Evolutionary conservation across 2,329 filamentous ascomycete species (phyloP).

Genomic region (Grosmannia clavigera): DNA sequence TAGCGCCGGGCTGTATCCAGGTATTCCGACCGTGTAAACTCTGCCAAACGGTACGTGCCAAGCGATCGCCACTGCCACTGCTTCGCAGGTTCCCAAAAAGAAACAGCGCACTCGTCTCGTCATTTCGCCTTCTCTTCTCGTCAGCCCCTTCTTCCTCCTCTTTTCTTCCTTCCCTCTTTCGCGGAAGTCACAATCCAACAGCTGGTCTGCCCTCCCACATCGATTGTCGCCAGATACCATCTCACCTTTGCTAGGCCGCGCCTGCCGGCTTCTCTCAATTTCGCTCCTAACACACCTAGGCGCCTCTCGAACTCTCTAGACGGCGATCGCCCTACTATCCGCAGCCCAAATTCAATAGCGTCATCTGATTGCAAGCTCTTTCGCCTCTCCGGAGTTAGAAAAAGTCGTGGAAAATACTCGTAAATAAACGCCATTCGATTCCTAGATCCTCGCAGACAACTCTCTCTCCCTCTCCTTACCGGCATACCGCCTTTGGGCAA

Average conservation of each 20-base stretch:
- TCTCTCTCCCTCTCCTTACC: neutral
- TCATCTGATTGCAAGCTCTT: neutral
- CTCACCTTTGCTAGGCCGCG: neutral
- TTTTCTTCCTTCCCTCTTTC: neutral
- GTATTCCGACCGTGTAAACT: neutral
- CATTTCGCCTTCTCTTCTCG: neutral
- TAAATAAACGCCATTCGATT: neutral
- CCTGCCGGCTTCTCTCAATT: neutral
- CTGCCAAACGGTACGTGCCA: neutral
- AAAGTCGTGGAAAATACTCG: too few species aligned
- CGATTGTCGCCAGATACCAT: neutral
- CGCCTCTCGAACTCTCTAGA: neutral
- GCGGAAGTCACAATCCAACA: neutral
- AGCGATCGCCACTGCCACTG: neutral
- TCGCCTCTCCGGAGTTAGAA: neutral
- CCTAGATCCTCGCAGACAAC: neutral
- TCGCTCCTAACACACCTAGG: neutral
- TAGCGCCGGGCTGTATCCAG: neutral
- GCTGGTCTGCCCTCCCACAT: neutral
- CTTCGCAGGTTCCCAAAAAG: neutral
- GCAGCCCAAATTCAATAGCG: neutral
- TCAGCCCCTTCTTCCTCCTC: neutral
- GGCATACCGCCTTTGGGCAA: neutral
- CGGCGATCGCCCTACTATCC: neutral
- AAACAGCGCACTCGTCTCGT: neutral